Conservation (phyloP, 768 basidiomycete species). For the Boletus rubescentipes region DNA sequence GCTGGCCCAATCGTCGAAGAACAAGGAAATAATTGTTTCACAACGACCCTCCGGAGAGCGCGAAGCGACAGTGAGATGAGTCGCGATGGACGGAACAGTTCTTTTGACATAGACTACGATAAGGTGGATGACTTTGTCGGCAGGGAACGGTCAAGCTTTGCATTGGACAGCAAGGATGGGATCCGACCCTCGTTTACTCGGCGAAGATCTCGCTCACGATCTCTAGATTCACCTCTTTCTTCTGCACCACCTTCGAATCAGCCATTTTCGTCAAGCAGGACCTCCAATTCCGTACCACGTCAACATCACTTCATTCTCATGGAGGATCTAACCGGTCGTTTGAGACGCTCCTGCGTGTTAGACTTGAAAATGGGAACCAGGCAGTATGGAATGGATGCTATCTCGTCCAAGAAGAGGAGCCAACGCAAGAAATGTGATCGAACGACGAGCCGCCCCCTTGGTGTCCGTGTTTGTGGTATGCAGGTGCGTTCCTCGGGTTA, state of each 20-base stretch:
- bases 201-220: slow-evolving; percentile 44
- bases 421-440: slow-evolving; percentile 98
- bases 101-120: slow-evolving; percentile 46
- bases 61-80: slow-evolving; percentile 58
- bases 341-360: slow-evolving; percentile 92
- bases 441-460: slow-evolving; percentile 88
- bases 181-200: slow-evolving; percentile 31
- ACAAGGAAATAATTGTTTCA: slow-evolving; percentile 37
- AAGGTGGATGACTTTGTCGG: slow-evolving; percentile 23
- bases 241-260: slow-evolving; percentile 28
- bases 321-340: slow-evolving; percentile 94
- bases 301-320: slow-evolving; percentile 98
- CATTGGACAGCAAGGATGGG: slow-evolving; percentile 22
- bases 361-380: slow-evolving; percentile 99
- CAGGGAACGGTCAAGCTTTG: slow-evolving; percentile 16
- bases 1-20: slow-evolving; percentile 37
- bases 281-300: slow-evolving; percentile 58
- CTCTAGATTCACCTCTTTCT: slow-evolving; percentile 33
- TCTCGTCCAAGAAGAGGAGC: slow-evolving; percentile 90
- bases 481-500: slow-evolving; percentile 62
- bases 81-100: slow-evolving; percentile 34
- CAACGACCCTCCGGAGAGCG: slow-evolving; percentile 53
- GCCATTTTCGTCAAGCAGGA: slow-evolving; percentile 37
- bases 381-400: slow-evolving; percentile 97
- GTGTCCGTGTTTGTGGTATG: slow-evolving; percentile 97